These are phyloP conservation scores for Fusarium nodosum DNA, from an alignment of 2,329 filamentous ascomycete species.

Conservation along the genomic window DNA sequence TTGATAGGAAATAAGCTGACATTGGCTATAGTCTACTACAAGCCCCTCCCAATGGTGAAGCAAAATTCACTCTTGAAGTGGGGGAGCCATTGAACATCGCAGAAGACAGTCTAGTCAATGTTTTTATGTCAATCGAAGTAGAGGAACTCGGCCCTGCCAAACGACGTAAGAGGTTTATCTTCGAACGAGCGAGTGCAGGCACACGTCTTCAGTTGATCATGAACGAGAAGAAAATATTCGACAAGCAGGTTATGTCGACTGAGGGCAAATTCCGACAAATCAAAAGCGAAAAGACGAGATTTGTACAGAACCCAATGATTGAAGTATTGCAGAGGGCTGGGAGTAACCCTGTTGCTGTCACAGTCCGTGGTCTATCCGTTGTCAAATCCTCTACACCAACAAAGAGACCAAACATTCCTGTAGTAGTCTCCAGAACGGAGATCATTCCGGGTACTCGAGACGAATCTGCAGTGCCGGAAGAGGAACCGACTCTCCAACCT, in stretches of 20 bases:
- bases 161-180: neutral
- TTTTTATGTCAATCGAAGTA: neutral
- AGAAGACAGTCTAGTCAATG: neutral
- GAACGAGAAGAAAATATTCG: neutral
- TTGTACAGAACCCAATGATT: neutral
- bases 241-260: neutral
- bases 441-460: neutral
- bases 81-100: neutral
- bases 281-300: conserved; percentile 1
- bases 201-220: conserved; percentile 3
- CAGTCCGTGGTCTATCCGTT: neutral
- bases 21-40: neutral
- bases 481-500: neutral
- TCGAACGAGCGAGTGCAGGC: neutral
- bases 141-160: neutral
- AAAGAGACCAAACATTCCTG: neutral
- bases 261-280: neutral
- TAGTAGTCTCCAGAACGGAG: neutral
- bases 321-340: neutral
- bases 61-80: neutral
- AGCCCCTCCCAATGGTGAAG: neutral
- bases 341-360: neutral
- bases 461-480: neutral
- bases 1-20: neutral
- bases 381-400: neutral